Base-by-base conservation (phyloP, 2,329 filamentous ascomycete genomes). In the Colletotrichum ledebouriae region DNA sequence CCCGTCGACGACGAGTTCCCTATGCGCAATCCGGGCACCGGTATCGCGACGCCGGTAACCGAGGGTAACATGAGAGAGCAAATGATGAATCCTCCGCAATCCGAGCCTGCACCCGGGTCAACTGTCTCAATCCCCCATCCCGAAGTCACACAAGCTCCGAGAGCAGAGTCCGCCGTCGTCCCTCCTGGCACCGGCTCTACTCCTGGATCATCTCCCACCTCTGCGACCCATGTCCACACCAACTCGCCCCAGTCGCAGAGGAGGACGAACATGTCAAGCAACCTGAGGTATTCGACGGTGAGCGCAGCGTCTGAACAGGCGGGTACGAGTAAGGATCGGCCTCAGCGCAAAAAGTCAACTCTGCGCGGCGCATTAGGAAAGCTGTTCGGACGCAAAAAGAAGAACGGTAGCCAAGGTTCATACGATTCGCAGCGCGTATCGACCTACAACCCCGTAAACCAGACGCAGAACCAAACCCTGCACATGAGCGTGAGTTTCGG, bases 311-410 rank as follows among this genome's bases (percentile, higher is more conserved):
- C 80, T 37, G 77, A 76, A 46, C 70, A 75, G 64, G 78, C 75
- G 1, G 72, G 75, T 20, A 74, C 76, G 22, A 78, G 75, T 55
- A 67, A 74, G 33, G 77, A 73, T 50, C 73, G 73, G 25, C 85
- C 86, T 2, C 81, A 84, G 59, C 78, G 86, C 67, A 89, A 89
- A 71, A 89, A 86, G 74, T 89, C 87, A 1, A 85, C 84, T 0
- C 76, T 91, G 58, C 85, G 85, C 59, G 81, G 82, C 17, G 86
- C 87, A 0, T 75, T 90, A 52, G 84, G 86, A 56, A 87, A 82
- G 70, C 76, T 91, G 10, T 89, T 91, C 75, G 85, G 87, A 13
- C 84, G 86, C 67, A 87, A 83, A 70, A 87, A 85, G 77, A 88
- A 86, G 77, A 75, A 72, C 46, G 76, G 74, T 13, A 79, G 78